These are phyloP conservation scores for Lentinula sp. DNA, from an alignment of 768 basidiomycete species.

Conservation along the genomic window DNA sequence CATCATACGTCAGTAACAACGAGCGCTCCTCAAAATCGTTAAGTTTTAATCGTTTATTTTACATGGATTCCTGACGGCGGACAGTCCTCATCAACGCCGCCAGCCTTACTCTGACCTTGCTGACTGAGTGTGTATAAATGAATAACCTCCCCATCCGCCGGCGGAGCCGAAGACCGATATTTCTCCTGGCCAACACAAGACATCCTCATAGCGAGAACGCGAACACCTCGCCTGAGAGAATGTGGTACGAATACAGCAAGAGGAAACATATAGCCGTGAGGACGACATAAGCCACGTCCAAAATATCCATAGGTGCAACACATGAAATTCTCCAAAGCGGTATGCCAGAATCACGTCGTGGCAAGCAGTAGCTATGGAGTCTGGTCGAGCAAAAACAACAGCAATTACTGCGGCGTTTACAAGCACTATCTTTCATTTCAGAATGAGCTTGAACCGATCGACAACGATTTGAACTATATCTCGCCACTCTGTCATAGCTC, in stretches of 20 bases:
- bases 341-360: no score
- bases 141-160: neutral
- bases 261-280: neutral
- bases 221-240: neutral
- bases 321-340: no score
- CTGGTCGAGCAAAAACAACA: no score
- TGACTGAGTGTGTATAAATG: neutral
- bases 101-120: no score
- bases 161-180: neutral
- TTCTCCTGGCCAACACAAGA: neutral
- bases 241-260: neutral
- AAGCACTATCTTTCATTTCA: neutral
- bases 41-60: neutral
- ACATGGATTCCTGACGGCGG: neutral
- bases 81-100: neutral
- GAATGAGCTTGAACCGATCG: slow-evolving; percentile 36
- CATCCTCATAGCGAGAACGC: neutral
- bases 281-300: neutral
- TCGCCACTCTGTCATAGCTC: slow-evolving; percentile 96
- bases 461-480: slow-evolving; percentile 79
- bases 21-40: no score
- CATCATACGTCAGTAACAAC: neutral
- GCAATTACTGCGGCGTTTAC: no score
- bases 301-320: neutral
- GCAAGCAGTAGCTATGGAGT: no score